These are phyloP conservation scores for Xylaria hypoxylon DNA, from an alignment of 2,329 filamentous ascomycete genomes.

Conservation along the genomic window DNA sequence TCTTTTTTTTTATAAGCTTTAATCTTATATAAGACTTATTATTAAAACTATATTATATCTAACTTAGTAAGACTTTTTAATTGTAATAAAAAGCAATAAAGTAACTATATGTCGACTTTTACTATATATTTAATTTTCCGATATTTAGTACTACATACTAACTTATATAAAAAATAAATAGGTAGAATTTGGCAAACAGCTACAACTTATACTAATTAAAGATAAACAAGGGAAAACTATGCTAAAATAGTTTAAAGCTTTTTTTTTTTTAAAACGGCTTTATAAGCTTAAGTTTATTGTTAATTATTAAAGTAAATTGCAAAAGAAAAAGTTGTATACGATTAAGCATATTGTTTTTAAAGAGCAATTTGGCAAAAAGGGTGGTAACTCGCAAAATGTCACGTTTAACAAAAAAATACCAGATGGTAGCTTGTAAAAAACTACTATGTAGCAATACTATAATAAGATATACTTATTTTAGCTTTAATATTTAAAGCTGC, in stretches of 20 bases:
- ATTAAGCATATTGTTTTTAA: conserved; percentile 65
- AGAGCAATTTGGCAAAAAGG: conserved; percentile 56
- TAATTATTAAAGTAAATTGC: conserved; percentile 62
- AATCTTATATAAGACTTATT: too few species aligned
- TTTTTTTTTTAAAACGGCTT: conserved; percentile 66
- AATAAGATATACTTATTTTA: conserved; percentile 63
- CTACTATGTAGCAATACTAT: conserved; percentile 67
- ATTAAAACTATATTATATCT: too few species aligned
- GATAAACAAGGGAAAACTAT: conserved; percentile 40
- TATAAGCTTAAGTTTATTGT: conserved; percentile 68
- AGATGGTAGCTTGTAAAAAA: conserved; percentile 55
- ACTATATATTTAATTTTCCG: neutral
- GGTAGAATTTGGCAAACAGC: conserved; percentile 45
- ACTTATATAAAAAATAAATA: conserved; percentile 48
- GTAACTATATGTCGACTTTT: conserved; percentile 44
- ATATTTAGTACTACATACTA: conserved; percentile 43
- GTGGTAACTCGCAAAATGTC: conserved; percentile 63
- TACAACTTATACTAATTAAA: conserved; percentile 53
- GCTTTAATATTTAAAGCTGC: conserved; percentile 62
- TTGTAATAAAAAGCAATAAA: conserved; percentile 47
- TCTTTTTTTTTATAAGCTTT: too few species aligned
- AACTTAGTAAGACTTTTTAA: too few species aligned
- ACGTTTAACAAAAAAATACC: conserved; percentile 63
- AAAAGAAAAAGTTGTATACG: conserved; percentile 62
- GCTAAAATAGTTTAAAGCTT: conserved; percentile 61